These are phyloP conservation scores for Datisca glomerata DNA, from an alignment of 306 rosid species.

Conservation along the genomic window DNA sequence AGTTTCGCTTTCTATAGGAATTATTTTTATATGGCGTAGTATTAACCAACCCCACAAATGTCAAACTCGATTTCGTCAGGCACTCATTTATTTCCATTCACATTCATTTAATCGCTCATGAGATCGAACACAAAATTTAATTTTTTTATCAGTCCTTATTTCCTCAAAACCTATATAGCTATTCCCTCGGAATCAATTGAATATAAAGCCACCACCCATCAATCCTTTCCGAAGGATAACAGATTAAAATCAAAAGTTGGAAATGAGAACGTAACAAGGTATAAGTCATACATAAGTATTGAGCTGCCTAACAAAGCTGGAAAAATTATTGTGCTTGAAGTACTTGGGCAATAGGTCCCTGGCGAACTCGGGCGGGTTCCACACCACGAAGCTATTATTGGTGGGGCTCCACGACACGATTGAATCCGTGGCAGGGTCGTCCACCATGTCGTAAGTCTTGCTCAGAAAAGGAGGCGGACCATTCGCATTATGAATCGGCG, in stretches of 20 bases:
- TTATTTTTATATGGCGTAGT: too few relatives aligned
- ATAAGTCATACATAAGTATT: slow-evolving; percentile 67
- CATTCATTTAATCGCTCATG: too few relatives aligned
- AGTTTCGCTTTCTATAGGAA: too few relatives aligned
- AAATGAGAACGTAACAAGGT: too few relatives aligned
- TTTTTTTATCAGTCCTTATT: too few relatives aligned
- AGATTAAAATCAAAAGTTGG: neutral
- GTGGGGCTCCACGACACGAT: slow-evolving; percentile 91
- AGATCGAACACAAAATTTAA: too few relatives aligned
- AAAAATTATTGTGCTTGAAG: slow-evolving; percentile 92
- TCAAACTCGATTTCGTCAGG: too few relatives aligned
- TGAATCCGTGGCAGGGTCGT: slow-evolving; percentile 62
- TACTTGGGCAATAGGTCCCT: slow-evolving; percentile 82
- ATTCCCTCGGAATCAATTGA: too few relatives aligned
- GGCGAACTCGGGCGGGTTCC: slow-evolving; percentile 97
- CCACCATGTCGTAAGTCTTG: slow-evolving; percentile 97
- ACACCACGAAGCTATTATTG: slow-evolving; percentile 89
- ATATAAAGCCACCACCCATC: too few relatives aligned
- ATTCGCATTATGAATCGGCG: slow-evolving; percentile 47
- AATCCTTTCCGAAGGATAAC: neutral
- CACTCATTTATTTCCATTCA: too few relatives aligned
- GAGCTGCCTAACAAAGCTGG: slow-evolving; percentile 87
- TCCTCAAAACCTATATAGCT: too few relatives aligned
- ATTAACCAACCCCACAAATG: too few relatives aligned
- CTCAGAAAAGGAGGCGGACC: slow-evolving; percentile 90